phyloP scores from a whole-genome alignment of 306 rosid genomes.

The Quercus dentata region DNA sequence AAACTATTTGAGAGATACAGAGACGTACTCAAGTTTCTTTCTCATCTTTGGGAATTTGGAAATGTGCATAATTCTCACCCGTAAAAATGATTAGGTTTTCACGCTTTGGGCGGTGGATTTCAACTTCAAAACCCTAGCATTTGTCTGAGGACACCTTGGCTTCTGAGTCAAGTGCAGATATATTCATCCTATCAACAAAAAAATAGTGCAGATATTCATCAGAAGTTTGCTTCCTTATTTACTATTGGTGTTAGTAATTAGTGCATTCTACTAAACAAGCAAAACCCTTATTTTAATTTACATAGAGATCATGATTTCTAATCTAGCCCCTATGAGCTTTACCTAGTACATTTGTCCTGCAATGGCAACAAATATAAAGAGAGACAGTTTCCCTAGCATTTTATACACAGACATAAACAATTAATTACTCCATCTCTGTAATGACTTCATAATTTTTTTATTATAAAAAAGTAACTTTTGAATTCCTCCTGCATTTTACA shows the following conservation, averaged over 20 bases:
- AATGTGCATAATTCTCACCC: neutral
- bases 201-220: neutral
- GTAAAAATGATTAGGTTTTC: constrained; percentile 9
- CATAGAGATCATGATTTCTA: neutral
- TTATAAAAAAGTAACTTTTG: neutral
- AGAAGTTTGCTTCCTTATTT: neutral
- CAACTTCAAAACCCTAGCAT: constrained; percentile 22
- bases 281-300: neutral
- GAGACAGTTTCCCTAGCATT: neutral
- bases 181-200: neutral
- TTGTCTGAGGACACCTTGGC: neutral
- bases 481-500: neutral
- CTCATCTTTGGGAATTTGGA: constrained; percentile 26
- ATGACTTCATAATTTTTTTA: neutral
- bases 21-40: constrained; percentile 31
- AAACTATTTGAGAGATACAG: constrained; percentile 10
- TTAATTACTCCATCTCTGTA: neutral
- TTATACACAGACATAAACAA: neutral
- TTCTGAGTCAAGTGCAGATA: neutral
- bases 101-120: neutral
- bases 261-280: neutral
- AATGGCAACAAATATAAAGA: neutral
- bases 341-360: neutral
- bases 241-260: neutral
- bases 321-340: neutral